Base-by-base conservation (phyloP, 139 green algal species). In the Chlorella sp. region DNA sequence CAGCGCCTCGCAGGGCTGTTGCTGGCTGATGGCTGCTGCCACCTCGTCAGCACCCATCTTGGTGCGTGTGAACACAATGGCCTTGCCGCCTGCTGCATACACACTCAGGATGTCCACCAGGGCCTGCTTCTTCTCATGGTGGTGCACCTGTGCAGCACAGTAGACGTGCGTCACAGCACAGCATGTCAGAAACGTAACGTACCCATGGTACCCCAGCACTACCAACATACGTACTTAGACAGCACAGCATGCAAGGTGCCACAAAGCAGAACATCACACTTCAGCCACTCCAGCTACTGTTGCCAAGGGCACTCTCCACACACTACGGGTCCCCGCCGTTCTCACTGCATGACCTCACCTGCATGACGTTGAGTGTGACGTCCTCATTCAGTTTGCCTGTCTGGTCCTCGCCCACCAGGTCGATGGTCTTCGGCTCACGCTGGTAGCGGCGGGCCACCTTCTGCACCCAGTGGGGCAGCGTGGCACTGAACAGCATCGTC, bases 401-500 rank as follows among this genome's bases (percentile, higher is more conserved):
- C 68, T 91, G 80, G 26, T 90, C 74, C 51, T 95, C 89, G 29
- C 95, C 93, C 17, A 99, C 89, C 55, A 98, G 80, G 82, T 99
- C 95, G 23, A 99, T 87, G 29, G 80, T 88, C 31, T 93, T 50
- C 4, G 93, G 93, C 71, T 92, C 75, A 31, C 83, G 85, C 17
- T 73, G 67, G 49, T 65, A 73, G 27, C 67, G 51, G 69, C 51
- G 32, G 1, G 87, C 83, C 69, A 97, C 83, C 71, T 92, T 93
- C 80, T 93, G 91, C 34, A 99, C 92, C 95, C 95, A 99, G 1
- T 65, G 60, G n/a, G 95, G 95, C 87, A 98, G 89, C 17, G 95
- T 99, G 35, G 95, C 95, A 31, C 75, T 91, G 89, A 99, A 99
- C 31, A 99, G 84, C 85, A 97, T 87, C 29, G 92, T 99, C 88